Evolutionary conservation across 2,329 filamentous ascomycete genomes (phyloP), one percentile per base, ranked within the genome.

Genomic region (Penicillium sp.): DNA sequence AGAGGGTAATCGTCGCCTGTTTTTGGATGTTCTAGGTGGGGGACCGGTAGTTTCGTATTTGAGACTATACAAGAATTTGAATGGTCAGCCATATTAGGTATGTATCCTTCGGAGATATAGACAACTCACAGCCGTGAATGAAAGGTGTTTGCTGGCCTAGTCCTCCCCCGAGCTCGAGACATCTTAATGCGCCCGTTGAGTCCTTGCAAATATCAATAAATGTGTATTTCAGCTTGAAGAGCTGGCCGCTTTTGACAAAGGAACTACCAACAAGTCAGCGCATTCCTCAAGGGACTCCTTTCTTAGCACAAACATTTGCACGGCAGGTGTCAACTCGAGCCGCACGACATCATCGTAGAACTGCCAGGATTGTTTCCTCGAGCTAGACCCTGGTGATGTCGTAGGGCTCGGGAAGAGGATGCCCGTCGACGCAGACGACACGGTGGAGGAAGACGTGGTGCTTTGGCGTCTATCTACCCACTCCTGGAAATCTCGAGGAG

Each of bases 1-100:
- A 74, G 67, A 4, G 73, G 69, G 18, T 61, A 65, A 31, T 72
- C 67, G 16, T 64, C 60, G 12, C 64, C 63, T 15, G 69, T 63
- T 56, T 72, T 74, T 2, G 74, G 74, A 52, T 76, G 72, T 56
- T 77, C 74, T 40, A 77, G 62, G 52, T 77, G 74, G 15, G 74
- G 74, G 25, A 77, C 70, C 7, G 74, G 74, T 8, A 72, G 58
- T 60, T 67, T 71, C 3, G 67, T 71, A 34, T 69, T 68, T 7
- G 70, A 64, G 54, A 77, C 73, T 74, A 55, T 37, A 13, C 16
- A 35, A 21, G 13, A 54, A 54, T 50, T 25, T 15, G 13, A 16
- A 56, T 23, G 23, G 6, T 54, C 23, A 45, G 10, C 10, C 10
- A 41, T 32, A 13, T 40, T 21, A 23, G 23, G 23, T 23, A 29